Evolutionary conservation across 1,284 basidiomycete species (phyloP), one percentile per base, ranked within the genome.

Genomic region (Somion occarium): DNA sequence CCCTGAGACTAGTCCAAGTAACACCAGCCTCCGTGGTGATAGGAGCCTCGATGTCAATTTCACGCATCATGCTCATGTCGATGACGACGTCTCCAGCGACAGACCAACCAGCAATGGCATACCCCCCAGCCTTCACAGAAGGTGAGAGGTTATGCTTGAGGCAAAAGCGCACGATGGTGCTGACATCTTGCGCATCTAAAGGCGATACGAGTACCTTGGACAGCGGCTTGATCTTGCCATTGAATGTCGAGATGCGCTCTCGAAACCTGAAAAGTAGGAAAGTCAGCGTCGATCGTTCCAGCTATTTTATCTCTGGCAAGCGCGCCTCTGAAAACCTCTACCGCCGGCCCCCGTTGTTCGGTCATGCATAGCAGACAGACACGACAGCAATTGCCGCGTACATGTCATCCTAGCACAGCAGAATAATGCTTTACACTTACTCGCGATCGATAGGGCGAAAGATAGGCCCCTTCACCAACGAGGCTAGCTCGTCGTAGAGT

Each of bases 71-170:
- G 57, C 75, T 79, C 51, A 94, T 71, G 70, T 95, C 91, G 60
- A 94, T 68, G 58, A 94, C 83, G 50, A 94, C 73, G 61, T 93
- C 87, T 38, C 91, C 92, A 27, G 83, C 83, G 48, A 94, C 81
- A 12, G 89, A 80, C 88, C 90, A 93, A 2, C 93, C 92, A 9
- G 86, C 90, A 2, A 89, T 93, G 5, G 91, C 92, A 63, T 88
- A 93, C 0, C 93, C 92, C 15, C 92, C 92, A 0, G 90, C 87
- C 65, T 90, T 92, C 60, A 93, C 75, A n/a, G 89, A 92, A 3
- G 85, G 79, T n/a, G 85, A 83, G 2, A 94, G 70, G 0, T 66
- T 64, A 60, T 93, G 74, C 48, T 79, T 76, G 18, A 62, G 65
- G 62, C 91, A 93, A 66, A 93, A 91, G 13, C 76, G 59, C 53